These are phyloP conservation scores for Pseudonitzschia multistriata DNA, from an alignment of 108 stramenopile genomes.

Conservation along the genomic window DNA sequence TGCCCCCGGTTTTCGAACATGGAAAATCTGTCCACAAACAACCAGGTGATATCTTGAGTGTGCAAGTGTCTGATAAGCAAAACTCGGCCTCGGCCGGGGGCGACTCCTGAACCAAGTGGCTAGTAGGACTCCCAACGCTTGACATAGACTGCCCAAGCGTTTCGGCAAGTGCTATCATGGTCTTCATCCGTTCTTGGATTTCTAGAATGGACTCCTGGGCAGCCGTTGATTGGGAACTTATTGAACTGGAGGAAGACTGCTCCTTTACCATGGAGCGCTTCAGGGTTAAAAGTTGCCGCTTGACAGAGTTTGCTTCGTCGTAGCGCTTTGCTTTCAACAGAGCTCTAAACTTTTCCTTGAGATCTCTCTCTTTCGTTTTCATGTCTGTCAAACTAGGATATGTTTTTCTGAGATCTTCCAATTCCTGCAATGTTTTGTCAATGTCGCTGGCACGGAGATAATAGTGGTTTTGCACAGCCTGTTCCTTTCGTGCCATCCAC, in stretches of 20 bases:
- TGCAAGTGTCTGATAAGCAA: not conserved
- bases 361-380: conserved; percentile 18
- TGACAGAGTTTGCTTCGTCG: conserved; percentile 34
- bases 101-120: not conserved
- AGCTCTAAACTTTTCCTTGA: conserved; percentile 24
- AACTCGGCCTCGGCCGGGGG: not conserved
- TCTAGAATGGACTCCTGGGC: conserved; percentile 16
- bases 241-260: conserved; percentile 13
- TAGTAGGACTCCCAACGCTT: not conserved
- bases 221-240: not conserved
- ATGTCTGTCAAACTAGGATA: conserved; percentile 25
- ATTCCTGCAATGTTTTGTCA: conserved; percentile 22
- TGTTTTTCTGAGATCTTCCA: conserved; percentile 18
- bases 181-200: conserved; percentile 24
- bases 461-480: conserved; percentile 26
- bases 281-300: conserved; percentile 28
- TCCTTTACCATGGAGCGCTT: conserved; percentile 34
- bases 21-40: not conserved
- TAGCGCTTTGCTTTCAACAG: conserved; percentile 22
- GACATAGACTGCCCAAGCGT: not conserved
- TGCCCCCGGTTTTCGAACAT: not conserved
- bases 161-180: conserved; percentile 9
- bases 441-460: conserved; percentile 26
- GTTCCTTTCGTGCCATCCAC: conserved; percentile 6
- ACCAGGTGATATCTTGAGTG: conserved; percentile 13